Percentiles rank a stretch among this genome's conserved stretches.
Conservation (phyloP, 108 stramenopile species). For the Conticribra guillardii region DNA sequence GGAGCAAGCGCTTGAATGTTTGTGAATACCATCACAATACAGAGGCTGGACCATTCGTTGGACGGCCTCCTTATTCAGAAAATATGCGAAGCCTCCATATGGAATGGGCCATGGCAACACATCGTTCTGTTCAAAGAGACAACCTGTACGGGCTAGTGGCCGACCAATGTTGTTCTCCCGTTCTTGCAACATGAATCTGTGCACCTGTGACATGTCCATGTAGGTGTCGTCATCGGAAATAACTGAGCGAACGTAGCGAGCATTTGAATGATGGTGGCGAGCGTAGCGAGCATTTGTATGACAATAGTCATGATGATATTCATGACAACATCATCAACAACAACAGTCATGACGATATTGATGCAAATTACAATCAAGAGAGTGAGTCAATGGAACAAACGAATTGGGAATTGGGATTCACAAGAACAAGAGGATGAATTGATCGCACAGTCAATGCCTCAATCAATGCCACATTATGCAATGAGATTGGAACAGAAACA, state of each 20-base stretch:
- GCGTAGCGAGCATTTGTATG: too few species aligned
- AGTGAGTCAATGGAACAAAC: too few species aligned
- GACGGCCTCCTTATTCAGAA: constrained; percentile 24
- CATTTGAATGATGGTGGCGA: too few species aligned
- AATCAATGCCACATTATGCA: neutral
- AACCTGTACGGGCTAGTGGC: constrained; percentile 4
- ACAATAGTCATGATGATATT: too few species aligned
- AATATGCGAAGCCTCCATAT: constrained; percentile 28
- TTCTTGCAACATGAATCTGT: constrained; percentile 3
- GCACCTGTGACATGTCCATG: constrained; percentile 9
- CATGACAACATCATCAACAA: too few species aligned
- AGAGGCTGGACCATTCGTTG: constrained; percentile 17
- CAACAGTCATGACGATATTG: too few species aligned
- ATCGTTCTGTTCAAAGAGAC: neutral
- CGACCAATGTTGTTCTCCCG: neutral
- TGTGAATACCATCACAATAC: constrained; percentile 7
- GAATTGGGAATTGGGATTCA: too few species aligned
- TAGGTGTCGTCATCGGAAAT: constrained; percentile 45
- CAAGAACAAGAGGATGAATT: too few species aligned
- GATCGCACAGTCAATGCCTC: too few species aligned
- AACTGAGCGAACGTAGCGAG: too few species aligned
- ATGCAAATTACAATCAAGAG: too few species aligned
- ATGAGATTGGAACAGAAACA: too few species aligned
- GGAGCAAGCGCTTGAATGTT: constrained; percentile 3
- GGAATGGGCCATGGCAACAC: constrained; percentile 14